Percentiles rank a stretch among this genome's conserved stretches.
These are phyloP conservation scores for Catharanthus roseus DNA, from an alignment of 257 asterid species.

Conservation along the genomic window DNA sequence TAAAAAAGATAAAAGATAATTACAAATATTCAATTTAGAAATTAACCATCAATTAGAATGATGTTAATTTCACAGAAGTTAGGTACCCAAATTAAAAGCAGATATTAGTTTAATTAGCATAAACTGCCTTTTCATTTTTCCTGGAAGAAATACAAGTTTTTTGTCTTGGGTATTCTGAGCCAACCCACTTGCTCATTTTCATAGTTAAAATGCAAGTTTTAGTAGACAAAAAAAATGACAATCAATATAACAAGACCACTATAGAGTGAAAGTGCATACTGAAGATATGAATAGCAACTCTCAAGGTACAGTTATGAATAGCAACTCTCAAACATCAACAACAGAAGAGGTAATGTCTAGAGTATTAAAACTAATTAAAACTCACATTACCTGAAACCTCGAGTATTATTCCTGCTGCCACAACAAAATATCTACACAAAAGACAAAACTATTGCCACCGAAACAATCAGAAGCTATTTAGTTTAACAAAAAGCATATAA, in stretches of 20 bases:
- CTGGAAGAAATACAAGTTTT: background rate
- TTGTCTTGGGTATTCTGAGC: background rate
- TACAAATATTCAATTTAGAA: background rate
- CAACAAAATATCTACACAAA: conserved; percentile 79
- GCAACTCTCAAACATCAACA: background rate
- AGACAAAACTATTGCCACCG: conserved; percentile 16
- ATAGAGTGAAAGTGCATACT: too few relatives aligned
- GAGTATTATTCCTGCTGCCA: conserved; percentile 86
- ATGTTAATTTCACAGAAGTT: background rate
- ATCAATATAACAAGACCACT: background rate
- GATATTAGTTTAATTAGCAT: background rate
- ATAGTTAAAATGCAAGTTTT: background rate
- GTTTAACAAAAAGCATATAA: background rate
- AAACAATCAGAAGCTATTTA: conserved; percentile 21
- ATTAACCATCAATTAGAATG: background rate
- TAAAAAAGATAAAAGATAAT: too few relatives aligned
- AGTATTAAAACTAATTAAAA: background rate
- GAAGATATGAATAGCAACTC: too few relatives aligned
- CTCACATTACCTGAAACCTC: conserved; percentile 78
- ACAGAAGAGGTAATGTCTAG: background rate
- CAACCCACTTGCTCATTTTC: background rate
- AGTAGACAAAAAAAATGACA: background rate
- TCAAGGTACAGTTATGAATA: background rate
- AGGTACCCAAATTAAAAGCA: background rate
- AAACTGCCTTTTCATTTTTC: background rate